These are phyloP conservation scores for Scytalidium sp. DNA, from an alignment of 2,329 filamentous ascomycete species.

Conservation along the genomic window DNA sequence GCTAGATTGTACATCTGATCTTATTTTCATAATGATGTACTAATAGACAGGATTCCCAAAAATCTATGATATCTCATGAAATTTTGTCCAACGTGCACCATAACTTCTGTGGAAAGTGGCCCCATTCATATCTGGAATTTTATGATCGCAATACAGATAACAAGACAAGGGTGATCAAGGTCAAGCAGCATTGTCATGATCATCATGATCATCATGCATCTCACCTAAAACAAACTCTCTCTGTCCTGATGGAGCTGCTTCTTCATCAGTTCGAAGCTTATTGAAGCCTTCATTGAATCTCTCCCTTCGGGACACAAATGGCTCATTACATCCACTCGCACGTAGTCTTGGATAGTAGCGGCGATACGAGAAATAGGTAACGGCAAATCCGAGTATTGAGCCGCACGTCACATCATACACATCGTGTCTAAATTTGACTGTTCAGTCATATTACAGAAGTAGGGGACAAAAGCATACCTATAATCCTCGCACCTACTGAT, in stretches of 20 bases:
- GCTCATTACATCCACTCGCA: constrained; percentile 52
- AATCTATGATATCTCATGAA: neutral
- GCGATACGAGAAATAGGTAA: constrained; percentile 65
- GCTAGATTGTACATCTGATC: constrained; percentile 21
- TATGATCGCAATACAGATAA: neutral
- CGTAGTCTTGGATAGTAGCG: constrained; percentile 59
- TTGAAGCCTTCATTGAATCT: constrained; percentile 27
- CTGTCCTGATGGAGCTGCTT: constrained; percentile 9
- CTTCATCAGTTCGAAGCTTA: constrained; percentile 29
- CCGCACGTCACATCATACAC: constrained; percentile 67
- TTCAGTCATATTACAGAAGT: neutral
- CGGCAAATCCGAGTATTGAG: constrained; percentile 53
- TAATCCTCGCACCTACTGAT: constrained; percentile 70
- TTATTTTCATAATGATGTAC: neutral
- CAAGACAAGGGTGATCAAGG: neutral
- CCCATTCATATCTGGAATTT: neutral
- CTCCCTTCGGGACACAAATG: constrained; percentile 41
- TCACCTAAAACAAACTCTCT: neutral
- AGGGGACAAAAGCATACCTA: constrained; percentile 29
- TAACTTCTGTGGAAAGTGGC: neutral
- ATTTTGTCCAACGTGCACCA: neutral
- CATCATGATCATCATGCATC: neutral
- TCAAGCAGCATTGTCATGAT: neutral
- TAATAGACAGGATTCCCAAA: neutral
- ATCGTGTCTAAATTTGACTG: constrained; percentile 45